Evolutionary conservation across 108 stramenopile genomes (phyloP), one percentile per base, ranked within the genome.

Genomic region (Fistulifera pelliculosa): DNA sequence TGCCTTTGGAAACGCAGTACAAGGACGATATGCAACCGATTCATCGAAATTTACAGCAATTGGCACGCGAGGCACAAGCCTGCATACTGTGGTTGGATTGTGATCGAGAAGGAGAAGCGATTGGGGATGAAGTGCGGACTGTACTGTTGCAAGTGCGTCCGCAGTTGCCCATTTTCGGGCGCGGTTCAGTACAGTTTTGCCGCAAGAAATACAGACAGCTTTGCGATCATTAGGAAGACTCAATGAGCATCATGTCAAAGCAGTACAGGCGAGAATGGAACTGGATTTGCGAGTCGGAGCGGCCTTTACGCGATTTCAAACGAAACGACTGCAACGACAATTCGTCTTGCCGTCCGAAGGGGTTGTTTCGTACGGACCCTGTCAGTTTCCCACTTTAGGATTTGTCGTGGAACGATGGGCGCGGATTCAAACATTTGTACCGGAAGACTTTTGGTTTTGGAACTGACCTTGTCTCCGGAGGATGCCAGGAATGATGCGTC

Each of bases 321-420:
- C 98, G n/a, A 52, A 93, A 65, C 61, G 93, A 51, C 54, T 99
- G 58, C 95, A 94, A 68, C 77, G 77, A 49, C 78, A 85, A 48
- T 96, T 96, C 74, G 79, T 83, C 43, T 69, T 76, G 40, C 65
- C 89, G 28, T 42, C 56, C 28, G 67, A 68, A 14, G 59, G 70
- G 10, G 85, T 96, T 0, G 66, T 99, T 18, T 79, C 76, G 40
- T 99, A 98, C 63, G 98, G 98, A 15, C 96, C 98, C 1, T 99
- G 98, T 61, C 98, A 99, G 61, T 99, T 99, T 65, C 98, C 98
- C 0, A 98, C 97, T 1, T 67, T 99, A 39, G 98, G 98, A n/a
- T 99, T 99, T 70, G 90, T 99, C n/a, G 98, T 96, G 2, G 96
- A 96, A 48, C 70, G 98, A 48, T 94, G 94, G 86, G 89, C 91